Evolutionary conservation across 2,329 filamentous ascomycete species (phyloP).

Genomic region (Beauveria scarabaeidicola): DNA sequence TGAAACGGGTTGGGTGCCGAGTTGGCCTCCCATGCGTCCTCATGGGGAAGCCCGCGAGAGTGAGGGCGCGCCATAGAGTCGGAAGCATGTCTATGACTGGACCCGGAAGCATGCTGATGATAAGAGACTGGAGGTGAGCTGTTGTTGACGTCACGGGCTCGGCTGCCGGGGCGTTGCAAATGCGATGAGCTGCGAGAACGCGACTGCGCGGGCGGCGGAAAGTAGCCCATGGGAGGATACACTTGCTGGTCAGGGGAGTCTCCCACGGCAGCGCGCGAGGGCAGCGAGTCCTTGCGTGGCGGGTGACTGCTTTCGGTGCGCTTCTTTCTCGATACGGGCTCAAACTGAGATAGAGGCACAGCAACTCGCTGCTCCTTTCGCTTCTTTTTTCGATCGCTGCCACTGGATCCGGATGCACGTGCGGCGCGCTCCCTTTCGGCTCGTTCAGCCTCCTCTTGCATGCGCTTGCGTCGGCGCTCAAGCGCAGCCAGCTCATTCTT

Average conservation of each 20-base stretch:
- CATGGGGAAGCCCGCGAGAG: slow-evolving; percentile 24
- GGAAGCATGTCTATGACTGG: slow-evolving; percentile 34
- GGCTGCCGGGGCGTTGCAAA: slow-evolving; percentile 27
- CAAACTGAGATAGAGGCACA: slow-evolving; percentile 45
- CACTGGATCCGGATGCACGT: slow-evolving; percentile 16
- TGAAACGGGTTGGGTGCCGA: slow-evolving; percentile 39
- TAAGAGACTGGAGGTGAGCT: slow-evolving; percentile 36
- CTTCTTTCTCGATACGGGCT: slow-evolving; percentile 31
- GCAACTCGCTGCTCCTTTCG: slow-evolving; percentile 40
- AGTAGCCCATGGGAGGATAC: slow-evolving; percentile 43
- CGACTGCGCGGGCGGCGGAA: slow-evolving; percentile 37
- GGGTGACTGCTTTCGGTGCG: slow-evolving; percentile 15
- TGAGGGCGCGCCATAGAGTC: slow-evolving; percentile 30
- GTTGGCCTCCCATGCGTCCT: slow-evolving; percentile 21
- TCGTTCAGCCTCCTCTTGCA: slow-evolving; percentile 37
- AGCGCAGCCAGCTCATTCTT: slow-evolving; percentile 74
- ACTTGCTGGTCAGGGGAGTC: slow-evolving; percentile 13
- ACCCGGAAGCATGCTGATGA: slow-evolving; percentile 31
- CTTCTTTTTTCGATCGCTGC: slow-evolving; percentile 30
- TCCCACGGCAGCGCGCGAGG: slow-evolving; percentile 29
- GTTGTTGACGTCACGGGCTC: slow-evolving; percentile 24
- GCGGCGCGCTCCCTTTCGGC: slow-evolving; percentile 5
- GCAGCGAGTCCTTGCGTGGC: slow-evolving; percentile 26
- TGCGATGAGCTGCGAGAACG: slow-evolving; percentile 35
- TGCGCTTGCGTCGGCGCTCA: slow-evolving; percentile 56